Evolutionary conservation across 1,139 yeast species (phyloP).

Genomic region (Pneumocystis jirovecii): DNA sequence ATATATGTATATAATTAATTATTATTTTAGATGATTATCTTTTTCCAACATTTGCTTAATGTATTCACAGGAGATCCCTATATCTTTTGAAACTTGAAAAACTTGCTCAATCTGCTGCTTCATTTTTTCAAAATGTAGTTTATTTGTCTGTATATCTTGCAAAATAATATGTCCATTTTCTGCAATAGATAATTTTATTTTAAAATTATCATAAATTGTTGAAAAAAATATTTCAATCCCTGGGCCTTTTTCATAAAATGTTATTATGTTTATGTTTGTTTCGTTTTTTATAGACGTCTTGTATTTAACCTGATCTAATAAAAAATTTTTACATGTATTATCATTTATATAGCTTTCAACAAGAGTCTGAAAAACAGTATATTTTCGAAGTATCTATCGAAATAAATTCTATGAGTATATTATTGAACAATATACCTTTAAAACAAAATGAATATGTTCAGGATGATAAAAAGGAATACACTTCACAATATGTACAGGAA

Average conservation of each 20-base stretch:
- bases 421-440: not conserved
- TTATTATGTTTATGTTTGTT: not conserved
- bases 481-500: not conserved
- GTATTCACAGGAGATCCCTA: not conserved
- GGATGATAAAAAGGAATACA: not conserved
- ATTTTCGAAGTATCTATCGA: not conserved
- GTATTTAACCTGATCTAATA: not conserved
- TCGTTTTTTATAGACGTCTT: not conserved
- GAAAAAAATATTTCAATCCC: not conserved
- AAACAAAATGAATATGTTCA: not conserved
- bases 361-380: not conserved
- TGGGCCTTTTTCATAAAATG: not conserved
- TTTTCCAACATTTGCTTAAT: not conserved
- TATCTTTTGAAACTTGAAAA: not conserved
- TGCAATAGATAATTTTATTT: not conserved
- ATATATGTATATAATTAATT: not conserved
- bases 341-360: not conserved
- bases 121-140: not conserved
- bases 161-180: not conserved
- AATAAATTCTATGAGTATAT: not conserved
- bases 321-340: not conserved
- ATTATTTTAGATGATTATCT: not conserved
- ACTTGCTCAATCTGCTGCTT: not conserved
- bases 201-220: not conserved
- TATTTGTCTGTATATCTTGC: not conserved